Conservation (phyloP, 2,329 filamentous ascomycete species). For the Ramichloridium luteum region DNA sequence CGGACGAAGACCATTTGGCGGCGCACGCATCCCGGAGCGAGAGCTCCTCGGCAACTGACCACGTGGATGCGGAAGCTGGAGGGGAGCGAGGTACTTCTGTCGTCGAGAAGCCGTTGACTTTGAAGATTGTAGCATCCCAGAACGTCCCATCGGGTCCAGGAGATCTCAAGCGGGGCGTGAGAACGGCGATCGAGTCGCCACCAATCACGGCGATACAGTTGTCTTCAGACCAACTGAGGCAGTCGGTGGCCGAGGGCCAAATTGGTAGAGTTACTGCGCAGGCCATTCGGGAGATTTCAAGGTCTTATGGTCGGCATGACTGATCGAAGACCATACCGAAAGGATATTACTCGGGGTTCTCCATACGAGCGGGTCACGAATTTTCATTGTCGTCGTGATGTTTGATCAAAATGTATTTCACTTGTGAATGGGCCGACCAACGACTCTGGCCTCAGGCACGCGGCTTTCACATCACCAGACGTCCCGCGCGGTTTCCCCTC, state of each 20-base stretch:
- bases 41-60: conserved; percentile 48
- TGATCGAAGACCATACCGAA: too few relatives aligned
- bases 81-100: conserved; percentile 36
- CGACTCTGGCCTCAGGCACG: too few relatives aligned
- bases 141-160: conserved; percentile 18
- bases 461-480: too few relatives aligned
- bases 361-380: too few relatives aligned
- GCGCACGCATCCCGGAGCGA: conserved; percentile 39
- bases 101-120: conserved; percentile 40
- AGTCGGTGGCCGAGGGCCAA: conserved; percentile 41
- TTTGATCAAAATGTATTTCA: too few relatives aligned
- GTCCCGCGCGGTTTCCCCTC: too few relatives aligned
- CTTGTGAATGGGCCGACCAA: too few relatives aligned
- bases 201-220: conserved; percentile 45
- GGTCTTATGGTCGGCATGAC: too few relatives aligned
- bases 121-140: conserved; percentile 30
- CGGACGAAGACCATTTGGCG: conserved; percentile 45
- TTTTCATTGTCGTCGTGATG: too few relatives aligned
- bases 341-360: too few relatives aligned
- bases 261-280: conserved; percentile 21
- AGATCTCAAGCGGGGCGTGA: conserved; percentile 25
- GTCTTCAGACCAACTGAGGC: conserved; percentile 47
- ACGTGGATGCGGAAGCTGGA: conserved; percentile 35
- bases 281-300: conserved; percentile 12
- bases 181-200: conserved; percentile 42